A percentile compares a stretch with the other conserved stretches of the same genome.
Evolutionary conservation across 768 basidiomycete species (phyloP).

Genomic region (Lentinus tigrinus): DNA sequence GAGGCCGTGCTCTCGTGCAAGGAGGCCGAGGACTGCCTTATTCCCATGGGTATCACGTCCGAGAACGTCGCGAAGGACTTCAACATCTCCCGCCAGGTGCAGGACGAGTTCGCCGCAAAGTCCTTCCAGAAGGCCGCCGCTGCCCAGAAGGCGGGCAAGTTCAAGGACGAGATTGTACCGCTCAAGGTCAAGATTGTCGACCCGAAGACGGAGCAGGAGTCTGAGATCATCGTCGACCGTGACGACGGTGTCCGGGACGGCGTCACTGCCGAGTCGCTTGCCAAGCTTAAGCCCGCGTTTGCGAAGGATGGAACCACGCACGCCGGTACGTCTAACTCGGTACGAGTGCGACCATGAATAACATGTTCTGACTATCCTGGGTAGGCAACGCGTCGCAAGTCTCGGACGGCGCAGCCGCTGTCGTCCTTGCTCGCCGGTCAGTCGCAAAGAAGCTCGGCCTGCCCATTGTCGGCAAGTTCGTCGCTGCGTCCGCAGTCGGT

Average conservation of each 20-base stretch:
- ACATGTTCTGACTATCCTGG: not conserved
- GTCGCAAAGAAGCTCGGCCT: conserved; percentile 80
- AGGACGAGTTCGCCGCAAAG: conserved; percentile 81
- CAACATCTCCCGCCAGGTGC: conserved; percentile 67
- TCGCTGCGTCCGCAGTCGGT: conserved; percentile 67
- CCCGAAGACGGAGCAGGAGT: conserved; percentile 69
- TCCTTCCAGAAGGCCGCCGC: conserved; percentile 84
- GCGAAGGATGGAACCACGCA: conserved; percentile 72
- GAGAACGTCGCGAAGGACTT: conserved; percentile 87
- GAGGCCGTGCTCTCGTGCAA: conserved; percentile 62
- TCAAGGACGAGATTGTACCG: conserved; percentile 82
- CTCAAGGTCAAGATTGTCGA: conserved; percentile 68
- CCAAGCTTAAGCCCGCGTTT: conserved; percentile 88
- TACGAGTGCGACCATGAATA: not conserved
- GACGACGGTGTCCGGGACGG: conserved; percentile 90
- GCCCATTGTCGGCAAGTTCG: conserved; percentile 86
- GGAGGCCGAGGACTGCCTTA: conserved; percentile 76
- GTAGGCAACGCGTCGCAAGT: conserved; percentile 83
- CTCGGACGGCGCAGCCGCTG: conserved; percentile 91
- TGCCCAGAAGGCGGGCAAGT: conserved; percentile 79
- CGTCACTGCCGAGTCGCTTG: conserved; percentile 73
- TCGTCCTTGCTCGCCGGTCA: conserved; percentile 77
- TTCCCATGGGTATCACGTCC: conserved; percentile 94
- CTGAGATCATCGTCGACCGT: conserved; percentile 65
- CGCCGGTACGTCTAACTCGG: conserved; percentile 44